These are phyloP conservation scores for Saccharomycopsis crataegensis DNA, from an alignment of 1,139 yeast genomes.

Conservation along the genomic window DNA sequence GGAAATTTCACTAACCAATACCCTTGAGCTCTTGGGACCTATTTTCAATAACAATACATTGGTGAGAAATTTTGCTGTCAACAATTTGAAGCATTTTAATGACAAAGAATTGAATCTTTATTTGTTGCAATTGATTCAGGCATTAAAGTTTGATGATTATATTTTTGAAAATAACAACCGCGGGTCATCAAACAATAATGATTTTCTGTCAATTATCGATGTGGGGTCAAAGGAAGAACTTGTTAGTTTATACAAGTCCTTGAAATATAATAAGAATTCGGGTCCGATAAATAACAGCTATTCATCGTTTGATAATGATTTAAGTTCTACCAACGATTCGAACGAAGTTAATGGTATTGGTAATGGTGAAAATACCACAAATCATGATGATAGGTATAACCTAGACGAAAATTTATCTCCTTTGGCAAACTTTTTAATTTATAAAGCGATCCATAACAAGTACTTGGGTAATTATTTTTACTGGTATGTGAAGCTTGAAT, in stretches of 20 bases:
- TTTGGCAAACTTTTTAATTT: conserved; percentile 71
- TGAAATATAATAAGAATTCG: conserved; percentile 10
- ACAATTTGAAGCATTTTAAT: conserved; percentile 67
- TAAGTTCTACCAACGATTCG: neutral
- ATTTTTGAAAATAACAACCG: conserved; percentile 2
- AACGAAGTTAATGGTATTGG: neutral
- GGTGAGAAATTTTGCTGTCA: conserved; percentile 81
- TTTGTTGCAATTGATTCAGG: conserved; percentile 85
- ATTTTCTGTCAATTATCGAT: conserved; percentile 1
- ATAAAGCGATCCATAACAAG: conserved; percentile 59
- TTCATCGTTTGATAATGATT: neutral
- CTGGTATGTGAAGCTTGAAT: conserved; percentile 88
- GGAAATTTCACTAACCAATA: conserved; percentile 78
- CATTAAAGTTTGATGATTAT: conserved; percentile 65
- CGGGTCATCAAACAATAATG: neutral
- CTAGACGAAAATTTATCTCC: conserved; percentile 38
- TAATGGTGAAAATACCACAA: neutral
- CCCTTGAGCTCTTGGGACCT: conserved; percentile 79
- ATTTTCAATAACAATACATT: conserved; percentile 44
- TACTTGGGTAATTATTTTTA: conserved; percentile 75
- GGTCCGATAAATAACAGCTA: conserved; percentile 9
- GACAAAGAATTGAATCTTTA: conserved; percentile 78
- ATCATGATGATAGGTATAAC: neutral
- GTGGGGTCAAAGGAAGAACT: conserved; percentile 3
- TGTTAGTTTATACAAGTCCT: conserved; percentile 1